phyloP scores from a whole-genome alignment of 75 land plant genomes.

The Larix kaempferi region DNA sequence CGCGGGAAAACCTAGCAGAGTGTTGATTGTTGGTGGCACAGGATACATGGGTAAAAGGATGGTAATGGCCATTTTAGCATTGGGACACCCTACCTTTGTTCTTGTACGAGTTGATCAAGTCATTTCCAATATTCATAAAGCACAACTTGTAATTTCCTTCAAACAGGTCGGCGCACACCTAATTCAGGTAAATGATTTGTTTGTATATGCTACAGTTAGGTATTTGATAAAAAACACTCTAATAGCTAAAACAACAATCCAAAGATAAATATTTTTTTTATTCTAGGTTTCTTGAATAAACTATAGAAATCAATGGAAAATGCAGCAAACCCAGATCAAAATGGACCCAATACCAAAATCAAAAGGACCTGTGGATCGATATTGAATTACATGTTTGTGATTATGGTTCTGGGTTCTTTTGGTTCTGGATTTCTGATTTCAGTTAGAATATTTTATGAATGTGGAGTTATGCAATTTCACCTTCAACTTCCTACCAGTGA shows the following conservation, averaged over 20 bases:
- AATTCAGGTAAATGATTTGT: slow-evolving; percentile 18
- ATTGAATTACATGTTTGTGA: neutral
- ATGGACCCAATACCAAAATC: no score
- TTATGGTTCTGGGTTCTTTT: neutral
- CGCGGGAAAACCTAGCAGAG: slow-evolving; percentile 38
- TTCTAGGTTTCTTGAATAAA: no score
- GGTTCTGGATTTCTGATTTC: neutral
- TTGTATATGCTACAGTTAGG: neutral
- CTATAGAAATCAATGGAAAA: no score
- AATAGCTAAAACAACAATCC: no score
- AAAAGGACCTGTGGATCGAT: no score
- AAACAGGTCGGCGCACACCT: slow-evolving; percentile 47
- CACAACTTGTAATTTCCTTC: slow-evolving; percentile 44
- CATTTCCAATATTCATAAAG: slow-evolving; percentile 48
- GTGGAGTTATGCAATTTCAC: neutral
- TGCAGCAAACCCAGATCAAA: no score
- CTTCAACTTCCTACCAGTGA: no score
- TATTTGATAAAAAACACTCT: no score
- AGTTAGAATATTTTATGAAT: neutral
- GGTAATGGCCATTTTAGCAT: slow-evolving; percentile 45
- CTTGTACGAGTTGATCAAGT: slow-evolving; percentile 36
- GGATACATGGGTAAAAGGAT: slow-evolving; percentile 60
- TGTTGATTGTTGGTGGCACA: slow-evolving; percentile 59
- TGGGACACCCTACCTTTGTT: slow-evolving; percentile 48
- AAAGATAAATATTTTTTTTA: no score